phyloP scores from a whole-genome alignment of 805 yeast species.

The Lachancea kluyveri region DNA sequence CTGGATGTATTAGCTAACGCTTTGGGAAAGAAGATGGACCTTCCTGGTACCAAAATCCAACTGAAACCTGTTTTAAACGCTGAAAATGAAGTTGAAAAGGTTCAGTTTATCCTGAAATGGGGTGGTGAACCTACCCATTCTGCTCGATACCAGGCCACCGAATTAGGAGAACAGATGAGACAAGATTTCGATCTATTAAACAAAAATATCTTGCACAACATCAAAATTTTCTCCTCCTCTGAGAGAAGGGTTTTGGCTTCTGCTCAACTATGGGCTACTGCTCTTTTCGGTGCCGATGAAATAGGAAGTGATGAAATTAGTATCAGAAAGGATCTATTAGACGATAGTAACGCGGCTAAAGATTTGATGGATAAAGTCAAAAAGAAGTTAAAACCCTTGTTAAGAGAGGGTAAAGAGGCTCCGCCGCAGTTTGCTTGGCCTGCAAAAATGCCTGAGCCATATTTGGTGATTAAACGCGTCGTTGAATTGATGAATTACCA shows the following conservation, averaged over 20 bases:
- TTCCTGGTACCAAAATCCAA: constrained; percentile 97
- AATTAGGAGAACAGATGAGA: constrained; percentile 91
- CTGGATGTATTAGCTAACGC: constrained; percentile 73
- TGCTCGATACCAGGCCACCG: constrained; percentile 89
- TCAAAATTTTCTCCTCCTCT: constrained; percentile 81
- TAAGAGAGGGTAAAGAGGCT: constrained; percentile 93
- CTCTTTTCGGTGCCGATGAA: constrained; percentile 65
- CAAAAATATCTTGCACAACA: constrained; percentile 76
- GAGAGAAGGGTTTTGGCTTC: constrained; percentile 93
- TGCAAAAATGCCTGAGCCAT: constrained; percentile 95
- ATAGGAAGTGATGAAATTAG: constrained; percentile 73
- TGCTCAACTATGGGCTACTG: constrained; percentile 80
- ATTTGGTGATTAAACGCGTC: constrained; percentile 85
- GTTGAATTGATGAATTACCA: constrained; percentile 95
- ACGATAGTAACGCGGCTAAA: constrained; percentile 97
- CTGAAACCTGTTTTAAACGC: constrained; percentile 76
- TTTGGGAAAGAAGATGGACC: constrained; percentile 76
- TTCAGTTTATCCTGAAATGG: constrained; percentile 94
- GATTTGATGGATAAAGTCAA: constrained; percentile 97
- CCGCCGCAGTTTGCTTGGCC: constrained; percentile 99
- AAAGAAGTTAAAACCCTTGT: constrained; percentile 87
- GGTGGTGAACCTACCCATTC: constrained; percentile 99
- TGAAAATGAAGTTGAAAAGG: constrained; percentile 79
- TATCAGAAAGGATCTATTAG: constrained; percentile 83
- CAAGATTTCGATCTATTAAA: constrained; percentile 86